Evolutionary conservation across 2,329 filamentous ascomycete species (phyloP).

Genomic region (Diaporthe aspalathi): DNA sequence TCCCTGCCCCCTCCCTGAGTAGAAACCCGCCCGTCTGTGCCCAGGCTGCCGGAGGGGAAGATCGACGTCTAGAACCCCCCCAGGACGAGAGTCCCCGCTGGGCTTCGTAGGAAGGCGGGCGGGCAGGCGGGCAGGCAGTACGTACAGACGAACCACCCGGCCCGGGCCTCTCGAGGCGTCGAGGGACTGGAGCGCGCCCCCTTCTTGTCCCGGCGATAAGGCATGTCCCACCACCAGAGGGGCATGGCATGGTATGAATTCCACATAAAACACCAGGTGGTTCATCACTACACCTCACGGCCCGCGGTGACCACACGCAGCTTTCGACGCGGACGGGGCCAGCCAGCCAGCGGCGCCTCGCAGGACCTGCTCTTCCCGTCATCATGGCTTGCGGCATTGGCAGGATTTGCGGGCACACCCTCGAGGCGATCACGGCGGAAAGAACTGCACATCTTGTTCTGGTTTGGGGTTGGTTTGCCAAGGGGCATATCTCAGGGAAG

Average conservation of each 20-base stretch:
- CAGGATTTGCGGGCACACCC: neutral
- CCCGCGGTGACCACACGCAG: neutral
- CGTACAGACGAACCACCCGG: conserved; percentile 11
- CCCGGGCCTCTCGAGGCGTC: no score
- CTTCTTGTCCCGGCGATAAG: neutral
- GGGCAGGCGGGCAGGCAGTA: no score
- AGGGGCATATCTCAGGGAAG: conserved; percentile 4
- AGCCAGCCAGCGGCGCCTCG: neutral
- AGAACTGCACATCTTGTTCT: neutral
- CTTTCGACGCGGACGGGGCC: neutral
- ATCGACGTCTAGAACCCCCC: conserved; percentile 2
- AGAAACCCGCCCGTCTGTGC: neutral
- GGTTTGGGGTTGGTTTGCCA: conserved; percentile 22
- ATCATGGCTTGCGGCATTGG: neutral
- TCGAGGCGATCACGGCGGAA: neutral
- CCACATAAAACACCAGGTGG: no score
- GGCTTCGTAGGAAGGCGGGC: no score
- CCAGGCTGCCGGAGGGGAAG: conserved; percentile 10
- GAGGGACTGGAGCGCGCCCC: neutral
- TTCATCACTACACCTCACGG: neutral
- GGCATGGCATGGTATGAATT: no score
- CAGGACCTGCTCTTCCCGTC: neutral
- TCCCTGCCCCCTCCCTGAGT: neutral
- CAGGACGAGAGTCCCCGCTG: neutral
- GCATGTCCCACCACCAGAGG: neutral